Base-by-base conservation (phyloP, 2,329 filamentous ascomycete species). In the Alternaria rosae region DNA sequence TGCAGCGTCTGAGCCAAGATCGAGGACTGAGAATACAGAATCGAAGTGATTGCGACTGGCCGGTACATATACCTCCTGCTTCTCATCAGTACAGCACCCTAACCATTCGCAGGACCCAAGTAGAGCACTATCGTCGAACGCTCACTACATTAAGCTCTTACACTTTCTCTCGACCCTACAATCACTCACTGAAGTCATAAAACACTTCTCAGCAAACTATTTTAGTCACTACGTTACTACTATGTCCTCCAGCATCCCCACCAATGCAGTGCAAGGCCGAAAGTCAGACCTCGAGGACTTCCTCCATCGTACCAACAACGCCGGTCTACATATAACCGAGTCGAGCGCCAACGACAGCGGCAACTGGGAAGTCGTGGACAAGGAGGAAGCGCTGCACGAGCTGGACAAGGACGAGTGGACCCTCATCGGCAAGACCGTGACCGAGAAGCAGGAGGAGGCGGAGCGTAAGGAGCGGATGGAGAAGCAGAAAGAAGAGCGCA, bases 221-320 rank as follows among this genome's bases (percentile, higher is more conserved):
- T 8, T 5, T 13, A 25, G 1, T 45, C 21, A 23, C 11, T 3
- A 38, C 11, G 2, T 7, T 23, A 38, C 15, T 11, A 12, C 45
- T 0, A 21, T 23, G 44, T 43, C 51, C 41, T 32, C 44, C 6
- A 58, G 6, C 20, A 54, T 17, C 6, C 47, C 11, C 32, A 15
- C 15, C 8, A 51, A 44, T 12, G 20, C 23, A 2, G 4, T 11
- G 20, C 8, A 10, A 15, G 6, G 5, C 25, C 15, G 38, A 9
- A 35, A 38, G 23, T 59, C 60, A 11, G 53, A 58, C 23, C 44
- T 60, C 38, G 44, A 65, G 20, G 53, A 58, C n/a, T 60, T 63
- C 28, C 26, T 63, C 44, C 10, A 48, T n/a, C 57, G 51, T 11
- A 54, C 57, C 15, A 51, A 44, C 11, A 47, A 58, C 25, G 60